Evolutionary conservation across 768 basidiomycete genomes (phyloP), one percentile per base, ranked within the genome.

Genomic region (Leccinellum rugosiceps): DNA sequence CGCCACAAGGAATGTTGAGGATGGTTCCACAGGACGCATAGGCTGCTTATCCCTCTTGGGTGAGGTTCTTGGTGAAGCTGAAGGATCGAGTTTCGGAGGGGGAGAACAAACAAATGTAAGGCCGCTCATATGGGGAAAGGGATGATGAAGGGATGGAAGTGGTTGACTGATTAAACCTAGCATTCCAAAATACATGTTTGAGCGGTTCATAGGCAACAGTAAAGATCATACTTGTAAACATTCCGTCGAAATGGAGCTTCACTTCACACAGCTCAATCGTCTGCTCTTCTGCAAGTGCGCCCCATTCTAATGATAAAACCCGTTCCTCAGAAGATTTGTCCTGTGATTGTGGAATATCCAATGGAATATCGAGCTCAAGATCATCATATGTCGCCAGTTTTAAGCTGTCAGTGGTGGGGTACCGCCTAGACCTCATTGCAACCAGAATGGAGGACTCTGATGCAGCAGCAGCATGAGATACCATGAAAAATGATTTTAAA

Each of bases 211-310:
- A 54, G 43, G 17, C 45, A 23, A 54, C 25, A 49, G 19, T 21
- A 19, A 55, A 50, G 14, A 44, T 31, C 79, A 58, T 72, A 85
- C 84, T 72, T 57, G 81, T 76, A 6, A 60, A 54, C 32, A 58
- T 32, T 32, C 78, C 77, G 55, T 84, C 80, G 52, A 80, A 81
- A 32, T 74, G 70, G 15, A 88, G 65, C 28, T 77, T 76, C 10
- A 87, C 77, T 70, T 87, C 84, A 53, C 76, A 83, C n/a, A 90
- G 59, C 34, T 86, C 81, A 58, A 90, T 81, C 3, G 68, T 76
- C 7, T 74, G 72, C 52, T 88, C 85, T 65, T 88, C 86, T 5
- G 83, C 80, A 72, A 81, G 81, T 45, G 75, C 70, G 49, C 86
- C 85, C 80, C 81, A 78, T 43, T 78, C 74, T 4, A 70, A 53